These are phyloP conservation scores for Pseudogymnoascus sp. DNA, from an alignment of 2,329 filamentous ascomycete species.

Conservation along the genomic window DNA sequence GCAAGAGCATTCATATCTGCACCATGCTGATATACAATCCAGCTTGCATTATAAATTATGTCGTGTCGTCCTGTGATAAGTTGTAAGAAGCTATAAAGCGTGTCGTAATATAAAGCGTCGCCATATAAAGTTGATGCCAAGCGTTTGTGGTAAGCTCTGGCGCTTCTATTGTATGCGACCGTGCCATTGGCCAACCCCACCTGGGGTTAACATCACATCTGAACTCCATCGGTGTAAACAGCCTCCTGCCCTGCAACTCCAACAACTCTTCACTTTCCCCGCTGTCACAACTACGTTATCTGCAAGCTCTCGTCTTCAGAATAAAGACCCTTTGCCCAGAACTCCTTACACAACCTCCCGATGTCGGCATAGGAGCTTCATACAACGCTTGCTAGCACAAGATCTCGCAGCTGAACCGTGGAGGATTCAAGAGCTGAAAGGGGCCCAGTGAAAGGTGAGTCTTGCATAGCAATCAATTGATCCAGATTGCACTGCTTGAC, in stretches of 20 bases:
- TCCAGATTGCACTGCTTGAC: neutral
- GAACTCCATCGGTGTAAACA: constrained; percentile 6
- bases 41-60: neutral
- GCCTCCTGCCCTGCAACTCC: neutral
- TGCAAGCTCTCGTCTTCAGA: neutral
- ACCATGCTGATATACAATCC: neutral
- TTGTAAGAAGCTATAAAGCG: neutral
- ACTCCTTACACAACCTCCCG: neutral
- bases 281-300: neutral
- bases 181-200: constrained; percentile 7
- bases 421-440: constrained; percentile 7
- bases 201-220: constrained; percentile 8
- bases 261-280: neutral
- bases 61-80: constrained; percentile 1
- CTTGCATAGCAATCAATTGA: constrained; percentile 6
- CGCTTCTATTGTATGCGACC: constrained; percentile 2
- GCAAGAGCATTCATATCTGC: neutral
- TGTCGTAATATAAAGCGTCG: constrained; percentile 3
- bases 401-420: neutral
- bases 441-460: constrained; percentile 5
- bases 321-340: neutral
- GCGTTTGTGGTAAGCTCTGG: constrained; percentile 4
- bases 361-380: constrained; percentile 5
- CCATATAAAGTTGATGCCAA: constrained; percentile 2
- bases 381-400: constrained; percentile 7